These are phyloP conservation scores for Fusarium graminum DNA, from an alignment of 2,329 filamentous ascomycete genomes.

Conservation along the genomic window DNA sequence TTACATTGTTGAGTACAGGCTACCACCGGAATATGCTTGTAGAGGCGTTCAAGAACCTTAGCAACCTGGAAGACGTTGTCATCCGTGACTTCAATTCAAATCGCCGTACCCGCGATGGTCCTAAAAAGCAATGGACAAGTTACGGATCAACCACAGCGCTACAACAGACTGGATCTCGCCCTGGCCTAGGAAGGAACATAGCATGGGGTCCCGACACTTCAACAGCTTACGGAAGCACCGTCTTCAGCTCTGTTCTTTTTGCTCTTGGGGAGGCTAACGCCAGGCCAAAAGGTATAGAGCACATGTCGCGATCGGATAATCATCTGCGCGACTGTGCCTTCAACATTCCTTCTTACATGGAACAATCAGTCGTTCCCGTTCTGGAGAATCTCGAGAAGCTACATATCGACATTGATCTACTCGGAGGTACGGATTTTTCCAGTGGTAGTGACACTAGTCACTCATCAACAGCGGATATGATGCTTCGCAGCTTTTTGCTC, in stretches of 20 bases:
- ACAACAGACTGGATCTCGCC: conserved; percentile 51
- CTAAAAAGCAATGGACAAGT: conserved; percentile 62
- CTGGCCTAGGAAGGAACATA: conserved; percentile 23
- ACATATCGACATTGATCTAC: conserved; percentile 49
- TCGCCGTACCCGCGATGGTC: conserved; percentile 64
- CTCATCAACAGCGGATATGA: conserved; percentile 16
- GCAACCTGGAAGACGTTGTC: conserved; percentile 67
- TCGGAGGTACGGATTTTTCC: conserved; percentile 20
- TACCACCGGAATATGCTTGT: conserved; percentile 66
- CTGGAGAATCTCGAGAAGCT: conserved; percentile 62
- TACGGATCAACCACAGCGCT: conserved; percentile 63
- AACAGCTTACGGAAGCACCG: conserved; percentile 48
- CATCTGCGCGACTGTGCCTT: conserved; percentile 61
- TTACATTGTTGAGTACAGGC: conserved; percentile 58
- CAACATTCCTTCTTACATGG: conserved; percentile 57
- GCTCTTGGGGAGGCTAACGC: conserved; percentile 58
- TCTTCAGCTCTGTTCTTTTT: conserved; percentile 59
- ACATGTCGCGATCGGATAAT: conserved; percentile 56
- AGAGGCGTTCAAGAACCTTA: conserved; percentile 67
- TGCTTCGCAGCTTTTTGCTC: conserved; percentile 47
- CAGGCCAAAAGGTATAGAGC: conserved; percentile 60
- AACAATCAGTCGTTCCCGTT: conserved; percentile 55
- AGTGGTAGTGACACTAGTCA: conserved; percentile 12
- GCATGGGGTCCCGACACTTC: conserved; percentile 9
- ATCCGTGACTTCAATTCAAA: conserved; percentile 69